Evolutionary conservation across 23 red algal genomes (phyloP), one percentile per base, ranked within the genome.

Genomic region (Agarophyton chilense): DNA sequence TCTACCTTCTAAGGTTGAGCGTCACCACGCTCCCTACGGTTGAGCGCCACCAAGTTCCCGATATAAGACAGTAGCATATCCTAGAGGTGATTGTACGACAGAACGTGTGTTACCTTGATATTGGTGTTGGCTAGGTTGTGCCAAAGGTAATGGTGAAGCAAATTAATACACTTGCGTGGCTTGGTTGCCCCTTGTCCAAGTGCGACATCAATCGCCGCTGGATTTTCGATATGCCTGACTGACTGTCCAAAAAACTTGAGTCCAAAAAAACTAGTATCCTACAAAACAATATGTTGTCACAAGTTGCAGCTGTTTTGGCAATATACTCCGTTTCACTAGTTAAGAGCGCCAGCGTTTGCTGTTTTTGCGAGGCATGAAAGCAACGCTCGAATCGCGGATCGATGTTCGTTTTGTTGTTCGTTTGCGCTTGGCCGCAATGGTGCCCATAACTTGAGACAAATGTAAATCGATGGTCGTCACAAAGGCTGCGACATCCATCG

Each of bases 291-390:
- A 57, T 35, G 58, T 47, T 55, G 28, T 82, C 26, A 33, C 14
- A 25, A 35, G 55, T 40, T 82, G 49, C 78, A 25, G 1, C 7
- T 13, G 19, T n/a, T 12, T 17, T 34, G 11, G 78, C 45, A 43
- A 57, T 19, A 82, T 82, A 82, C 18, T 61, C 49, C 0, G 55
- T 0, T 82, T 82, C 78, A 55, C 49, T 22, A 13, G 78, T 82
- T 50, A 52, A 82, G 13, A 58, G 49, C 19, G 78, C 78, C 29
- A 34, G 49, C 35, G 61, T 41, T 40, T 25, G 17, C 0, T 82
- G 51, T 0, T 35, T 58, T n/a, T 21, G 78, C 18, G n/a, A 82
- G 50, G 22, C 33, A n/a, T n/a, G n/a, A n/a, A n/a, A n/a, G n/a
- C n/a, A n/a, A n/a, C n/a, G n/a, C n/a, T n/a, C n/a, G n/a, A n/a